Percentiles rank a stretch among this genome's conserved stretches.
phyloP scores from a whole-genome alignment of 345 rosid species.

The Streptanthus diversifolius region DNA sequence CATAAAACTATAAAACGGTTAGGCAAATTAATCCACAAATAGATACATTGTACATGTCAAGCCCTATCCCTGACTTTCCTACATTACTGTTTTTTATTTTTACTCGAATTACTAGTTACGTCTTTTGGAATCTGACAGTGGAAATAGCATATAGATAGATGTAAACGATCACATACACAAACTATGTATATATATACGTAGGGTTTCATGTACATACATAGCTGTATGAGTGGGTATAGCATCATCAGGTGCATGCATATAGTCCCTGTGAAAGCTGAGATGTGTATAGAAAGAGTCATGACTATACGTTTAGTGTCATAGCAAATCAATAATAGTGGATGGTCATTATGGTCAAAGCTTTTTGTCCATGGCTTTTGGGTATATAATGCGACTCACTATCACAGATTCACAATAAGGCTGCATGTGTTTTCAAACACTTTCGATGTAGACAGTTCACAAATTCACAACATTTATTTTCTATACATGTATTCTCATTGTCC shows the following conservation, averaged over 20 bases:
- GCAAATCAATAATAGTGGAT: constrained; percentile 37
- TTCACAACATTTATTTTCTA: neutral
- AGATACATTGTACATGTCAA: constrained; percentile 15
- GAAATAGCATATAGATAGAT: constrained; percentile 11
- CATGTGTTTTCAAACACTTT: constrained; percentile 25
- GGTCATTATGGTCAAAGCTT: constrained; percentile 28
- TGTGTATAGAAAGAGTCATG: constrained; percentile 15
- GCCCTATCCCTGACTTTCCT: constrained; percentile 16
- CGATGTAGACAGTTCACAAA: constrained; percentile 31
- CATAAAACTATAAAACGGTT: neutral
- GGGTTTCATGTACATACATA: neutral
- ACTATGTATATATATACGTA: neutral
- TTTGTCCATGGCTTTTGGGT: constrained; percentile 33
- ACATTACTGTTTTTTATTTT: constrained; percentile 10
- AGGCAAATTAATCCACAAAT: neutral
- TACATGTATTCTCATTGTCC: neutral
- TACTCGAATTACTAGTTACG: constrained; percentile 20
- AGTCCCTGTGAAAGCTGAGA: constrained; percentile 12
- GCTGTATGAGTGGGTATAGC: neutral
- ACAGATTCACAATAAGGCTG: constrained; percentile 29
- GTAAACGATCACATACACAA: neutral
- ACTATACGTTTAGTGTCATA: constrained; percentile 28
- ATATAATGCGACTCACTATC: constrained; percentile 33
- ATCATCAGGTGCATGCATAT: constrained; percentile 21
- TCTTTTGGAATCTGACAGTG: constrained; percentile 25